Evolutionary conservation across 2,329 filamentous ascomycete species (phyloP), one percentile per base, ranked within the genome.

Genomic region (Diplocarpon rosae): DNA sequence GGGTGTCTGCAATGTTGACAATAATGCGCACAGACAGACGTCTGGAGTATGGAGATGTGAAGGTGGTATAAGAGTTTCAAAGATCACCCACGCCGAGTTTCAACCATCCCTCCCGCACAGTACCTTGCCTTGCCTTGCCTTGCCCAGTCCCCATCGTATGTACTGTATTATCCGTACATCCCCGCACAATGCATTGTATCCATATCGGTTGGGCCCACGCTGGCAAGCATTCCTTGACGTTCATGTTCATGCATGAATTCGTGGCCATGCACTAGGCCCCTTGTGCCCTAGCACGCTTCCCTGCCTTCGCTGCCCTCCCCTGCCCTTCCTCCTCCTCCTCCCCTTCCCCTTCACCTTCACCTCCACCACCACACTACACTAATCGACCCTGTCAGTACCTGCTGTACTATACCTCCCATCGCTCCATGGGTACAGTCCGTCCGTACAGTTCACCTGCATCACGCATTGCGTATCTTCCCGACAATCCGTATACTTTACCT

Each of bases 231-330:
- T 43, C 40, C 42, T 49, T 49, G 48, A 48, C 42, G 49, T 52
- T 56, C 58, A 54, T 56, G 59, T 59, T 61, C 59, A 61, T 62
- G 59, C 59, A 61, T 60, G 59, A 58, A 57, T 57, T 59, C 57
- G 59, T 62, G 58, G 59, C 58, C 52, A 55, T 47, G 47, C 46
- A 50, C 47, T 42, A 41, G 45, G 46, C 47, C 46, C 51, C 48
- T 46, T 39, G 43, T 43, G 46, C 39, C 41, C 45, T 48, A 24
- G 20, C 20, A 24, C 7, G 20, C 20, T 7, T 24, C 20, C 20
- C 20, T n/a, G n/a, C n/a, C n/a, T n/a, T n/a, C n/a, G n/a, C n/a
- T n/a, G n/a, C 29, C 29, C 29, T 30, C 8, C 29, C 29, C 13
- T 32, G 30, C 30, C n/a, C n/a, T 10, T 32, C 10, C 30, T 9